Conservation (phyloP, 352 stramenopile species). For the Phytophthora fragariae region DNA sequence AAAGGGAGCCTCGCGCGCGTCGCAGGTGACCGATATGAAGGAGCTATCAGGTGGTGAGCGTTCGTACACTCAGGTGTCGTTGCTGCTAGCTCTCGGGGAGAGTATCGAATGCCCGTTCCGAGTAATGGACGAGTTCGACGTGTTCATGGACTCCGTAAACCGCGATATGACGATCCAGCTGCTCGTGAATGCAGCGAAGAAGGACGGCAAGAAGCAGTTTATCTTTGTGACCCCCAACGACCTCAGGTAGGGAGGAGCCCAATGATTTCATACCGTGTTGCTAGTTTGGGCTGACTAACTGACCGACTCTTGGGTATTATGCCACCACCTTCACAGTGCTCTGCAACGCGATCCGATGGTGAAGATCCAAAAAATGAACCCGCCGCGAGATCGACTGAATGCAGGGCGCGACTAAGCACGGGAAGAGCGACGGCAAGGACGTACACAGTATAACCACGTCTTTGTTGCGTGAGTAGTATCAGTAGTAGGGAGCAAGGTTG, state of each 20-base stretch:
- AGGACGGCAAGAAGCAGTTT: slow-evolving; percentile 83
- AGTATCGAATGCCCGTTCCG: slow-evolving; percentile 94
- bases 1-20: slow-evolving; percentile 64
- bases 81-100: slow-evolving; percentile 95
- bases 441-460: slow-evolving; percentile 27
- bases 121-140: slow-evolving; percentile 99
- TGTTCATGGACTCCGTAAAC: slow-evolving; percentile 99
- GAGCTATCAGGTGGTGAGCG: slow-evolving; percentile 97
- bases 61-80: slow-evolving; percentile 96
- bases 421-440: slow-evolving; percentile 4
- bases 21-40: slow-evolving; percentile 96
- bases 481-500: slow-evolving; percentile 22
- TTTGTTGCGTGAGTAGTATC: slow-evolving; percentile 33
- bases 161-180: slow-evolving; percentile 96
- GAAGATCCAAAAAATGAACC: slow-evolving; percentile 91
- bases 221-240: slow-evolving; percentile 92
- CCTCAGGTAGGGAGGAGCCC: slow-evolving; percentile 64
- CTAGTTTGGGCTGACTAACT: not conserved
- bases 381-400: slow-evolving; percentile 82
- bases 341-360: slow-evolving; percentile 76
- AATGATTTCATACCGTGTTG: slow-evolving; percentile 6
- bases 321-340: slow-evolving; percentile 46
- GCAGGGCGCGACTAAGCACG: slow-evolving; percentile 41
- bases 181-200: slow-evolving; percentile 91
- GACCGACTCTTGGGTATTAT: not conserved